Evolutionary conservation across 768 basidiomycete genomes (phyloP).

Genomic region (Lentinula sp.): DNA sequence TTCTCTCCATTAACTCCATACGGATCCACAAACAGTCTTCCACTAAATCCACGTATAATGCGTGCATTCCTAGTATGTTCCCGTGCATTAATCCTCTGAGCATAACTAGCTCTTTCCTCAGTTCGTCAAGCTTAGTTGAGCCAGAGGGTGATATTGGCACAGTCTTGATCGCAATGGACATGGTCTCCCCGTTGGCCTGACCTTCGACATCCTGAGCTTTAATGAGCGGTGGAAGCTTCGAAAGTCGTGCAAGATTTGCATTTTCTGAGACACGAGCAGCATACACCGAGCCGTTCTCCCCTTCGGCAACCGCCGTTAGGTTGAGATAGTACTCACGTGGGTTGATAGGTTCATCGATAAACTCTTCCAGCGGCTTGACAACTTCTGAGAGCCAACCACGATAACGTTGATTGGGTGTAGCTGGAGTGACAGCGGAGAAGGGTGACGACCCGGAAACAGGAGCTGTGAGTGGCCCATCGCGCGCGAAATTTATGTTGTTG

Average conservation of each 20-base stretch:
- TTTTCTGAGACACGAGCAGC: conserved; percentile 31
- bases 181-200: conserved; percentile 23
- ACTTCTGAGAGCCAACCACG: conserved; percentile 58
- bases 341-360: conserved; percentile 57
- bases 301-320: conserved; percentile 75
- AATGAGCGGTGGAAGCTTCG: conserved; percentile 28
- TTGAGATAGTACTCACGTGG: conserved; percentile 61
- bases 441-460: conserved; percentile 1
- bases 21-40: conserved; percentile 75
- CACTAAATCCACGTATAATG: conserved; percentile 59
- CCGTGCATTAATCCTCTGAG: conserved; percentile 53
- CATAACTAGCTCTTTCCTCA: conserved; percentile 54
- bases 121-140: conserved; percentile 56
- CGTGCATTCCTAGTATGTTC: conserved; percentile 63
- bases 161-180: conserved; percentile 72
- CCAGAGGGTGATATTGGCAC: conserved; percentile 54
- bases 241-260: conserved; percentile 24
- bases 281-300: conserved; percentile 72
- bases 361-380: conserved; percentile 52
- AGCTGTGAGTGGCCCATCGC: conserved; percentile 16
- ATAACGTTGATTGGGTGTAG: conserved; percentile 38
- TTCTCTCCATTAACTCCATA: conserved; percentile 89
- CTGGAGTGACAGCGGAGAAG: conserved; percentile 7
- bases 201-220: conserved; percentile 32
- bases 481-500: conserved; percentile 8